Base-by-base conservation (phyloP, 768 basidiomycete species). In the Tylopilus intermedius region DNA sequence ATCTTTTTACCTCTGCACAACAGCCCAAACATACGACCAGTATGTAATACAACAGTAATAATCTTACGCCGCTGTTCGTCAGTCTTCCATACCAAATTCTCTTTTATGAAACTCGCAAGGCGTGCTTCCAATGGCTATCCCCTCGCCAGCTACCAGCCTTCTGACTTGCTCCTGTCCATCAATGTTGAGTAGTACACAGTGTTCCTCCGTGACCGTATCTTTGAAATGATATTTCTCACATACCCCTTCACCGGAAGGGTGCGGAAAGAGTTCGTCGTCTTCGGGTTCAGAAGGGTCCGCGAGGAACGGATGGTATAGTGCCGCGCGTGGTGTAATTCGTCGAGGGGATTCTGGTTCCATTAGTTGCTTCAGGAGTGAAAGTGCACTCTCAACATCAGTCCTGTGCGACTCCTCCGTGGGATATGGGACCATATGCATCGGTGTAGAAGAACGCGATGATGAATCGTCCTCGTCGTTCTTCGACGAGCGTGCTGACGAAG, bases 301-400 rank as follows among this genome's bases (percentile, higher is more conserved):
- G 9, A 97, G 75, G 70, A 96, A 97, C 0, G 81, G 77, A 62
- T 97, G 94, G 53, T 79, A 79, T 43, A 98, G 76, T 15, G 87
- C 90, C 7, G 79, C 74, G 15, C 77, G 76, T 3, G 94, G 90
- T 4, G 90, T 92, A 50, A 84, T 78, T 21, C 94, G 81, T 49
- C 79, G 82, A 21, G 82, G 84, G 7, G 85, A 82, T 63, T 94
- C 90, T 1, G 89, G 82, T 38, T 88, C 77, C 64, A 99, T 76
- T 18, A 91, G 70, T 47, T 75, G 70, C 53, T 85, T 83, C 33
- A 94, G 78, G 11, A 99, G 76, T 61, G 87, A 84, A 40, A 97
- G 76, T 1, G 87, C 91, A 27, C 72, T 58, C 50, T 80, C 82
- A 45, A 94, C 71, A 32, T 86, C 82, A 15, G 67, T 66, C 37